Evolutionary conservation across 2,329 filamentous ascomycete species (phyloP).

Genomic region (Alternaria arbusti): DNA sequence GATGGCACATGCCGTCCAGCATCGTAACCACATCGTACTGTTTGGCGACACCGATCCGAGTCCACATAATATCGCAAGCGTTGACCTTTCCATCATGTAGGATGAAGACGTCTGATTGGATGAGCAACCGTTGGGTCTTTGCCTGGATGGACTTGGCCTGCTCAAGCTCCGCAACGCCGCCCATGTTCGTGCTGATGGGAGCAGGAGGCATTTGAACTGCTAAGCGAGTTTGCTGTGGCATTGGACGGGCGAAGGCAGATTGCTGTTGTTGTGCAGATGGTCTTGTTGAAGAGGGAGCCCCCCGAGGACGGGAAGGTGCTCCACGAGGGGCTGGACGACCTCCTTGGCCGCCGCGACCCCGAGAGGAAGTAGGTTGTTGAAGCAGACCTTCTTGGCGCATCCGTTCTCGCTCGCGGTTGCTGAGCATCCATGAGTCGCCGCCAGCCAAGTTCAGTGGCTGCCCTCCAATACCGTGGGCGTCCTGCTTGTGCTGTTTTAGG

Average conservation of each 20-base stretch:
- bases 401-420: slow-evolving; percentile 20
- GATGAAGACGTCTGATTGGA: slow-evolving; percentile 39
- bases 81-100: slow-evolving; percentile 32
- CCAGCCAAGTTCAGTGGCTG: slow-evolving; percentile 25
- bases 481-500: slow-evolving; percentile 27
- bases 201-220: not conserved
- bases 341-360: not conserved
- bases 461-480: slow-evolving; percentile 33
- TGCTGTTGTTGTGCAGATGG: not conserved
- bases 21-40: slow-evolving; percentile 27
- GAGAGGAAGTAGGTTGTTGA: slow-evolving; percentile 3
- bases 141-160: slow-evolving; percentile 32
- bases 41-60: slow-evolving; percentile 27
- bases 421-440: slow-evolving; percentile 31
- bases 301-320: not conserved
- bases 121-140: slow-evolving; percentile 35
- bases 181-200: slow-evolving; percentile 5
- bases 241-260: not conserved
- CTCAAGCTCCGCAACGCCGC: slow-evolving; percentile 29
- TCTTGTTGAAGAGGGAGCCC: too few relatives aligned
- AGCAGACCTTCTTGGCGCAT: slow-evolving; percentile 19
- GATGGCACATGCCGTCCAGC: slow-evolving; percentile 37
- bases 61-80: slow-evolving; percentile 32
- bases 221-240: not conserved
- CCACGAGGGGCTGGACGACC: not conserved